Conservation (phyloP, 2,329 filamentous ascomycete genomes). For the Aspergillus sp. region DNA sequence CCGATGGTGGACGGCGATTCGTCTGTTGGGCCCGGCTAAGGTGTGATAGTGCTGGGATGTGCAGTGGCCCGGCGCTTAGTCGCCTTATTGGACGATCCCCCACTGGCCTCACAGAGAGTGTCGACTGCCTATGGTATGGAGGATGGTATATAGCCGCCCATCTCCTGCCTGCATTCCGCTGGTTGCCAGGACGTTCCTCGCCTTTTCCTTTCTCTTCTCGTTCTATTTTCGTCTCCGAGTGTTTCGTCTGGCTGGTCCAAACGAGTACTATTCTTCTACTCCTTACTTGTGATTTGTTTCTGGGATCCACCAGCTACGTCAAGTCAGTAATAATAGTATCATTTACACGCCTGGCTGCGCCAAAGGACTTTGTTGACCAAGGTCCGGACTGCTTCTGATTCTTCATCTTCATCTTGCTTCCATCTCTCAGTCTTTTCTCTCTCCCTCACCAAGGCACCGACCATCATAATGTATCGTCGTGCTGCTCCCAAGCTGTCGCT, state of each 20-base stretch:
- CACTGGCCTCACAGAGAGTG: background rate
- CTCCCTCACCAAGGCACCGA: background rate
- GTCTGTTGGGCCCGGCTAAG: constrained; percentile 6
- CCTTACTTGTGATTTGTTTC: constrained; percentile 8
- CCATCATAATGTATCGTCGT: constrained; percentile 4
- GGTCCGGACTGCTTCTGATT: constrained; percentile 18
- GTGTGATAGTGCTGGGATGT: constrained; percentile 17
- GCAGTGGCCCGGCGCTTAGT: constrained; percentile 21
- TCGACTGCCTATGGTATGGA: too few species aligned
- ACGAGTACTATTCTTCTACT: constrained; percentile 27
- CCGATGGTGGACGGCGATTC: constrained; percentile 2
- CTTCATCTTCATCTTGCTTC: constrained; percentile 11
- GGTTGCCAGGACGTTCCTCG: constrained; percentile 32
- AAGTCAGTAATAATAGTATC: constrained; percentile 28
- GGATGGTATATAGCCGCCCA: constrained; percentile 42
- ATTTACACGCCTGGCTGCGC: constrained; percentile 18
- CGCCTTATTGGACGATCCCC: constrained; percentile 11
- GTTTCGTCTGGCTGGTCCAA: constrained; percentile 46
- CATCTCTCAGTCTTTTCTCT: constrained; percentile 1
- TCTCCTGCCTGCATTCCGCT: constrained; percentile 16
- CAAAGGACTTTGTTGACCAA: constrained; percentile 38
- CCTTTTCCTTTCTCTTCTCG: constrained; percentile 24
- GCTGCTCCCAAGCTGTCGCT: constrained; percentile 50
- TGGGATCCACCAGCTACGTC: constrained; percentile 16
- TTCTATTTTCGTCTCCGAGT: constrained; percentile 34